Evolutionary conservation across 1,284 basidiomycete species (phyloP).

Genomic region (Athelia psychrophila): DNA sequence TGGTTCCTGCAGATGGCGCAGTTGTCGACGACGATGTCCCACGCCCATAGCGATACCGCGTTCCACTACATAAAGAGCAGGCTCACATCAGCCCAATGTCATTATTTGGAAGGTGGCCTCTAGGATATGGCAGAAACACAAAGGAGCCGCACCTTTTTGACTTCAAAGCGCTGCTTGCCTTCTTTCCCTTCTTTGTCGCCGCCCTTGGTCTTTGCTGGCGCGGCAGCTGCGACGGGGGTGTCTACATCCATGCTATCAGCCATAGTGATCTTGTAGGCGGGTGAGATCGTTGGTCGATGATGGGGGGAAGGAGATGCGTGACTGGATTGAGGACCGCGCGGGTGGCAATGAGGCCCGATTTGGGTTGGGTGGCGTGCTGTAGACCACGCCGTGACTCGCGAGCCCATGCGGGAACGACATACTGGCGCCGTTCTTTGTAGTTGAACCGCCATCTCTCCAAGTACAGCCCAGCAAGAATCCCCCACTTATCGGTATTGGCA

Average conservation of each 20-base stretch:
- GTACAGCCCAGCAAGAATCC: too few species aligned
- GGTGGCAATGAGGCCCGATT: too few species aligned
- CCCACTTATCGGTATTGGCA: too few species aligned
- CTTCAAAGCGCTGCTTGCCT: slow-evolving; percentile 84
- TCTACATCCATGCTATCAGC: slow-evolving; percentile 81
- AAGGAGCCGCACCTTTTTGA: slow-evolving; percentile 78
- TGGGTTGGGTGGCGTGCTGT: too few species aligned
- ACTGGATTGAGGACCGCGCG: too few species aligned
- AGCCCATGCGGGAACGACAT: too few species aligned
- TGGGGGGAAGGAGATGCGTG: too few species aligned
- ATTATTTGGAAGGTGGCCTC: slow-evolving; percentile 6
- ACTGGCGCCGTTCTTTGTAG: too few species aligned
- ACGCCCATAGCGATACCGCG: slow-evolving; percentile 94
- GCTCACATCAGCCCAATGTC: background rate
- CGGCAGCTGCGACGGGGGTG: slow-evolving; percentile 30
- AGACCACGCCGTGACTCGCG: too few species aligned
- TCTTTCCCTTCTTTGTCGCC: slow-evolving; percentile 54
- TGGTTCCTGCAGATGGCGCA: slow-evolving; percentile 96
- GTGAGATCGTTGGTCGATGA: too few species aligned
- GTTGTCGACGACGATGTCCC: slow-evolving; percentile 97
- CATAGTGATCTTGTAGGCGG: slow-evolving; percentile 49
- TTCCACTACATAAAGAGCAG: slow-evolving; percentile 73
- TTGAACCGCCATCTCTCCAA: too few species aligned
- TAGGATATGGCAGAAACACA: slow-evolving; percentile 7
- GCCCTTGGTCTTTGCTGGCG: slow-evolving; percentile 40